Evolutionary conservation across 257 asterid species (phyloP), one percentile per base, ranked within the genome.

Genomic region (Jasminum sambac): DNA sequence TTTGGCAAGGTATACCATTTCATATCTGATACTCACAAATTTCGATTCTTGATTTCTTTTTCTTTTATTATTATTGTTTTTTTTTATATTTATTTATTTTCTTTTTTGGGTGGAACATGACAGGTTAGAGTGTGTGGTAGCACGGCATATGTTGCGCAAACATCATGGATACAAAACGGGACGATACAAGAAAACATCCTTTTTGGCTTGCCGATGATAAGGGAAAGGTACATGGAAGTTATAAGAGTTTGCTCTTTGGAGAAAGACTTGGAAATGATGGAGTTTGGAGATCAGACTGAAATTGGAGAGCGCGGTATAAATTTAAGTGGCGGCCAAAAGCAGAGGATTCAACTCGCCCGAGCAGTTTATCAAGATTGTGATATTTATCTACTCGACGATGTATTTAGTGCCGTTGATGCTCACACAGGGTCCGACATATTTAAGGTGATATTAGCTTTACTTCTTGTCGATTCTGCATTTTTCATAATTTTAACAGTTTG

Each of bases 271-370:
- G 98, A 91, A 77, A 84, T 88, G 91, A 91, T 91, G 98, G 99
- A 95, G 77, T 89, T 78, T 64, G 97, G 97, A 23, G 99, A 95
- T 72, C 97, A 89, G 79, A 95, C 99, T 7, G 99, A 95, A 85
- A 95, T 95, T n/a, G 99, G 99, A 34, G 99, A 95, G 82, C 99
- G 99, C 4, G 99, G 99, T 17, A 95, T 95, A 72, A 95, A 95
- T 69, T 87, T 95, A 72, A 95, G 99, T 26, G 99, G 99, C 21
- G 99, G 99, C 37, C 99, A 95, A 80, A 95, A 95, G 80, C 99
- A 95, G 84, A 65, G 99, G 12, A 83, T 95, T 74, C 99, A 95
- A 52, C 97, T 95, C 34, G 99, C 99, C 1, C 79, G 99, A 78
- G 98, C 99, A 5, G 97, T 91, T 48, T 95, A 91, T 79, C 99